Evolutionary conservation across 805 yeast genomes (phyloP).

Genomic region (Hemisphaericaspora nanyangensis): DNA sequence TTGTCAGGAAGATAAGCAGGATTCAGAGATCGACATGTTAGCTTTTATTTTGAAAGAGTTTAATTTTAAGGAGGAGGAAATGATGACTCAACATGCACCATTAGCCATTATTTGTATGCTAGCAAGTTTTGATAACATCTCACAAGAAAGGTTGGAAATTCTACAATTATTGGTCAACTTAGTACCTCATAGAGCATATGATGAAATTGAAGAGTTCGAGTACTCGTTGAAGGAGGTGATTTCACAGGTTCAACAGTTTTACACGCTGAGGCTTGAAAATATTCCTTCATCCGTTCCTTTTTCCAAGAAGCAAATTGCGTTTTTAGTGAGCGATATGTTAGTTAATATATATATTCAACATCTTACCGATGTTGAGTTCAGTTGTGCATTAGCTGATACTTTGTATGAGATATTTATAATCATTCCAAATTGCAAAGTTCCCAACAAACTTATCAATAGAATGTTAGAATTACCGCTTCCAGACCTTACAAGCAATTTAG

Average conservation of each 20-base stretch:
- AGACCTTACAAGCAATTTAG: neutral
- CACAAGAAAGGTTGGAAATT: constrained; percentile 34
- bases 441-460: neutral
- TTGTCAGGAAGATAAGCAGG: constrained; percentile 16
- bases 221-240: constrained; percentile 13
- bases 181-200: constrained; percentile 61
- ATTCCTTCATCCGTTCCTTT: constrained; percentile 12
- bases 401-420: neutral
- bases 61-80: constrained; percentile 83
- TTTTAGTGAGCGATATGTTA: constrained; percentile 15
- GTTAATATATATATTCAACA: constrained; percentile 15
- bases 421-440: neutral
- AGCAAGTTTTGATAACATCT: constrained; percentile 12
- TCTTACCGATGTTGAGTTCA: constrained; percentile 11
- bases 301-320: constrained; percentile 12
- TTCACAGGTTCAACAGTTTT: constrained; percentile 13
- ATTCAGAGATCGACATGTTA: constrained; percentile 40
- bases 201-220: constrained; percentile 1
- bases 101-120: constrained; percentile 53
- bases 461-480: neutral
- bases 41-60: constrained; percentile 60
- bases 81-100: constrained; percentile 74
- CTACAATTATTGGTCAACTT: constrained; percentile 43
- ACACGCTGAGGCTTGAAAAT: constrained; percentile 9
- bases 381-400: constrained; percentile 7